These are phyloP conservation scores for Yamadazyma kanchanaburiensis DNA, from an alignment of 1,139 yeast genomes.

Conservation along the genomic window DNA sequence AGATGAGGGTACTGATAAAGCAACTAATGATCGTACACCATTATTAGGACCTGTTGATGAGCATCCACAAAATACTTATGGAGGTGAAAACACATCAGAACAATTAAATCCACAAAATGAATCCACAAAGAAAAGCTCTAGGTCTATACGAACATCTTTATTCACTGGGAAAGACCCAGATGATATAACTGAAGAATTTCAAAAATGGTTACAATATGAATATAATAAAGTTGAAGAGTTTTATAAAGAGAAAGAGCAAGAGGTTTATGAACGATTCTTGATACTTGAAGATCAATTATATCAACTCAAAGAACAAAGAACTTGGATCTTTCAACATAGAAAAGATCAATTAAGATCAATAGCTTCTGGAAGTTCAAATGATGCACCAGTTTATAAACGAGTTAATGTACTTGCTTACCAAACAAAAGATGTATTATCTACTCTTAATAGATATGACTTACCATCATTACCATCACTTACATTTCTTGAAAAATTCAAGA, in stretches of 20 bases:
- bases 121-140: constrained; percentile 4
- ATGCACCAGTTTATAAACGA: constrained; percentile 11
- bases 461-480: constrained; percentile 56
- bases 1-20: not conserved
- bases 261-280: constrained; percentile 56
- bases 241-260: constrained; percentile 57
- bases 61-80: constrained; percentile 2
- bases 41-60: constrained; percentile 18
- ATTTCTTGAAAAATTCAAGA: constrained; percentile 31
- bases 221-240: constrained; percentile 58
- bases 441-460: constrained; percentile 44
- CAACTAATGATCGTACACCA: constrained; percentile 27
- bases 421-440: constrained; percentile 29
- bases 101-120: constrained; percentile 1
- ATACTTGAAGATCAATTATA: constrained; percentile 66
- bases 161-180: constrained; percentile 19
- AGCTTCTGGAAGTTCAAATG: constrained; percentile 10
- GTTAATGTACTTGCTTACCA: constrained; percentile 32
- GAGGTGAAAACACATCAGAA: constrained; percentile 1
- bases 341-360: constrained; percentile 9
- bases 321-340: constrained; percentile 13
- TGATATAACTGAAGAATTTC: constrained; percentile 43
- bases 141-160: constrained; percentile 12
- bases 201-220: constrained; percentile 60
- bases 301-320: constrained; percentile 56